Base-by-base conservation (phyloP, 73 alveolate genomes). In the Paramecium sexaurelia region DNA sequence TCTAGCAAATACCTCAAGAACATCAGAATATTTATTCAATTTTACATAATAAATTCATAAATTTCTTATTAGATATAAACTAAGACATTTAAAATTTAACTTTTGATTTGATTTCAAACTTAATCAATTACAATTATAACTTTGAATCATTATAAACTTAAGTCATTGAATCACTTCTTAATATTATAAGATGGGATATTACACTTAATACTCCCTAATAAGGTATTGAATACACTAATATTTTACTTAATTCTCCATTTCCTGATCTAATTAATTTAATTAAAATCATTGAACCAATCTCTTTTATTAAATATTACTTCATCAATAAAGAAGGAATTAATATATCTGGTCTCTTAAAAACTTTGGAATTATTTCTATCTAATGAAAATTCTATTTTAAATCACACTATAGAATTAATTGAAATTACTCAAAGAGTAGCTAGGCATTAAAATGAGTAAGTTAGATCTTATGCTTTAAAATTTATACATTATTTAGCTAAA, bases 391-490 rank as follows among this genome's bases (percentile, higher is more conserved):
- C 5, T n/a, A 61, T 29, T 15, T 71, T 22, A 8, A 3, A 37
- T 7, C 0, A 61, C 15, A n/a, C 55, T 41, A 13, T 26, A 3
- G 90, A 78, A 37, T 24, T 78, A 2, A 78, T 78, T 24, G 90
- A 78, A 43, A 78, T 78, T 41, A 78, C 55, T 5, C 7, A 29
- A 33, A 37, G 90, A 40, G 5, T 29, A n/a, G 27, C 75, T 37
- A 9, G 55, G 24, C 90, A 78, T 45, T 10, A 22, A 43, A 78
- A 78, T 78, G 55, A 78, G 36, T 78, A 78, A 37, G 45, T 78
- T 0, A 37, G 90, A 78, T 36, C 55, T 6, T 19, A 24, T 19
- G 68, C 90, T 9, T 33, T 39, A n/a, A 41, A 39, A 13, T 41
- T 19, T 37, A 61, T 43, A n/a, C 33, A 78, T 36, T 15, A 7